Percentiles rank a stretch among this genome's conserved stretches.
Conservation (phyloP, 2,329 filamentous ascomycete species). For the Chrysosporium keratinophilum region DNA sequence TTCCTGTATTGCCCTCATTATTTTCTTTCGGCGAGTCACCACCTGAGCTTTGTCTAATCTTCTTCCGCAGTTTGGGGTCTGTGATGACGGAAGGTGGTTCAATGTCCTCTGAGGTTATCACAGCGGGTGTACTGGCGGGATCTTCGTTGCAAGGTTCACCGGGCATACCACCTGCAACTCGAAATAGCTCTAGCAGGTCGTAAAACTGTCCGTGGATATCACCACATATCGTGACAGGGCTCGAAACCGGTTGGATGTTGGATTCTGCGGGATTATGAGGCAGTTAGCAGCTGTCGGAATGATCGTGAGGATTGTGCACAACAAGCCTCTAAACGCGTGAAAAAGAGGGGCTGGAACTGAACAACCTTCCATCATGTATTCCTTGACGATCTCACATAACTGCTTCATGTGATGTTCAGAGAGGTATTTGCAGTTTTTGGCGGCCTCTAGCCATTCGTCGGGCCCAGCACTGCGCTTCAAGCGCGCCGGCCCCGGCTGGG, state of each 20-base stretch:
- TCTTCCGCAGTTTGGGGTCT: constrained; percentile 14
- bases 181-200: constrained; percentile 98
- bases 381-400: constrained; percentile 96
- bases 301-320: too few species aligned
- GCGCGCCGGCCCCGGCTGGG: constrained; percentile 82
- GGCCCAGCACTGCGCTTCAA: constrained; percentile 73
- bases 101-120: constrained; percentile 16
- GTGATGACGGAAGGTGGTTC: constrained; percentile 14
- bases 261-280: constrained; percentile 53
- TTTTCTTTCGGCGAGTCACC: neutral
- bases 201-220: constrained; percentile 99
- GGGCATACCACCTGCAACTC: constrained; percentile 94
- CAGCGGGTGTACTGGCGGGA: constrained; percentile 14
- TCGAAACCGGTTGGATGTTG: constrained; percentile 96
- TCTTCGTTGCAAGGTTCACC: constrained; percentile 90
- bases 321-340: too few species aligned
- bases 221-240: constrained; percentile 94
- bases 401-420: constrained; percentile 97
- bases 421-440: constrained; percentile 93
- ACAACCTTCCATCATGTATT: constrained; percentile 93
- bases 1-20: neutral
- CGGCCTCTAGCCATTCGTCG: constrained; percentile 93
- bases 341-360: constrained; percentile 9
- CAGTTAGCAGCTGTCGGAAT: neutral
- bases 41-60: neutral